Evolutionary conservation across 2,329 filamentous ascomycete species (phyloP).

Genomic region (Diplocarpon mali): DNA sequence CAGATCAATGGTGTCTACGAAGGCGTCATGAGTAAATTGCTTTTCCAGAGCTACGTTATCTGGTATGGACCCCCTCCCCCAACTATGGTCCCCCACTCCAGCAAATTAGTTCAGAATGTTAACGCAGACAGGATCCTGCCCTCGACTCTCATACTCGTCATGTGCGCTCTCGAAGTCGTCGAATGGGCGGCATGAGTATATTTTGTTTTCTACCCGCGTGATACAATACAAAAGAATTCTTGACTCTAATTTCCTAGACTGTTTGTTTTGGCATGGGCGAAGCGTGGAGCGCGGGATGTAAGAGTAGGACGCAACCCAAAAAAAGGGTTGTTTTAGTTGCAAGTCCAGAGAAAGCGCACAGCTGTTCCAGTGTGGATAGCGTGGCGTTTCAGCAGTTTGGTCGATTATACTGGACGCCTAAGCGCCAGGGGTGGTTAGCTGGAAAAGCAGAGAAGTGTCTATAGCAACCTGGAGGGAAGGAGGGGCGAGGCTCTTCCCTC

Average conservation of each 20-base stretch:
- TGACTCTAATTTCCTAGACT: background rate
- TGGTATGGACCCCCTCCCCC: conserved; percentile 51
- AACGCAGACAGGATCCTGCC: conserved; percentile 65
- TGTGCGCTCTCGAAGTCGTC: conserved; percentile 84
- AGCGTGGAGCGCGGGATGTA: too few species aligned
- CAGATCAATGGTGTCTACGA: conserved; percentile 97
- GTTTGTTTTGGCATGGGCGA: too few species aligned
- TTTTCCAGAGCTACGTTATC: conserved; percentile 95
- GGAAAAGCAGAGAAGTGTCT: too few species aligned
- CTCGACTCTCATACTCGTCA: conserved; percentile 80
- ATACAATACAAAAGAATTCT: background rate
- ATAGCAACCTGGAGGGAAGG: too few species aligned
- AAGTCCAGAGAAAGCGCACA: too few species aligned
- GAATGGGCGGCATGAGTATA: conserved; percentile 55
- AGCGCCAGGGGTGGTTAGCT: too few species aligned
- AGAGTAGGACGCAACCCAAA: background rate
- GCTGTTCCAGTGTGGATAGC: too few species aligned
- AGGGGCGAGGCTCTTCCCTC: too few species aligned
- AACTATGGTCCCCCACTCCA: too few species aligned
- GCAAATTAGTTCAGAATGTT: background rate
- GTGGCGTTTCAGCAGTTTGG: too few species aligned
- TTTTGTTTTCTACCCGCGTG: background rate
- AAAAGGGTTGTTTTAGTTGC: background rate
- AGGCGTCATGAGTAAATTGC: conserved; percentile 79
- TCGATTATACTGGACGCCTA: too few species aligned